phyloP scores from a whole-genome alignment of 169 alveolate species.

The Plasmodium gonderi region DNA sequence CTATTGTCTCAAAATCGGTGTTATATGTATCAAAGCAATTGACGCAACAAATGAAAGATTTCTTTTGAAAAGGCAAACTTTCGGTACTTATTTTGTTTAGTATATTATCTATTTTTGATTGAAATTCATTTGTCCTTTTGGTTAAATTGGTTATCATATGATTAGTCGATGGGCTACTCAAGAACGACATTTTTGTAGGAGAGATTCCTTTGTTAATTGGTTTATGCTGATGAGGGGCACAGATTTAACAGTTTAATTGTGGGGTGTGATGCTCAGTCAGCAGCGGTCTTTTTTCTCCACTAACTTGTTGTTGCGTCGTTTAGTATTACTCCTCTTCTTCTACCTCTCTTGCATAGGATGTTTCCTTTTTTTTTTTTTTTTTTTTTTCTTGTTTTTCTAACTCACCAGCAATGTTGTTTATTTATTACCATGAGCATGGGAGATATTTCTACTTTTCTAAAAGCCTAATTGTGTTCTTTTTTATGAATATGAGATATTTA shows the following conservation, averaged over 20 bases:
- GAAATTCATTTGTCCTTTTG: slow-evolving; percentile 83
- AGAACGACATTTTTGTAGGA: slow-evolving; percentile 45
- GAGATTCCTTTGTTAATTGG: not conserved
- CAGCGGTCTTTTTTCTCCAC: not conserved
- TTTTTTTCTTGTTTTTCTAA: not conserved
- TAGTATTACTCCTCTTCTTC: not conserved
- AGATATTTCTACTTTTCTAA: no score
- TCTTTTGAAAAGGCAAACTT: slow-evolving; percentile 84
- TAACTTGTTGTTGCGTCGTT: not conserved
- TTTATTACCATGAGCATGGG: no score
- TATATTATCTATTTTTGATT: slow-evolving; percentile 80
- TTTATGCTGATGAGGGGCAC: not conserved
- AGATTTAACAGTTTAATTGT: not conserved
- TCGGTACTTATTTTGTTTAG: slow-evolving; percentile 80
- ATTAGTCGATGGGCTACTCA: slow-evolving; percentile 65
- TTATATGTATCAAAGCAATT: slow-evolving; percentile 81
- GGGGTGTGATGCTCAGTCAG: not conserved
- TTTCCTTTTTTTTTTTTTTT: not conserved
- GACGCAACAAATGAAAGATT: slow-evolving; percentile 81
- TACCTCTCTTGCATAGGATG: not conserved
- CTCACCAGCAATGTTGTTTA: not conserved
- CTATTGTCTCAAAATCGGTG: slow-evolving; percentile 81
- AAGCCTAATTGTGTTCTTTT: no score
- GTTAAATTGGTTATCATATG: slow-evolving; percentile 72
- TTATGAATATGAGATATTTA: no score